Evolutionary conservation across 345 rosid genomes (phyloP).

Genomic region (Viola odorata): DNA sequence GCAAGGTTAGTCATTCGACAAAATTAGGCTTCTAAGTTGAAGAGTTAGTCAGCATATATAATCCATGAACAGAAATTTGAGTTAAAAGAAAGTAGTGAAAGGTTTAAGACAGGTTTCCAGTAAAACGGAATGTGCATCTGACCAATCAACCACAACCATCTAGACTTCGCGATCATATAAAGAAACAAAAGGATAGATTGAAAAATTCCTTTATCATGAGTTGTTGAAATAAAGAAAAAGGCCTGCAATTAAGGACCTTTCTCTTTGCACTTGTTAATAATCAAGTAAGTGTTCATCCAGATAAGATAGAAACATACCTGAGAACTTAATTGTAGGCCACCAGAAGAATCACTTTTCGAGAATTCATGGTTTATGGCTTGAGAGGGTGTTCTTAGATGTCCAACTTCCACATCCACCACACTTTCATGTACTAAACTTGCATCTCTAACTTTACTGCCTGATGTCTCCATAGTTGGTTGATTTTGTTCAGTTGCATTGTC

Average conservation of each 20-base stretch:
- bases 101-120: background rate
- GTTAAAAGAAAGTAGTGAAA: background rate
- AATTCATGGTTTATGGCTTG: constrained; percentile 30
- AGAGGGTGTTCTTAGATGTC: constrained; percentile 24
- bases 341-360: constrained; percentile 30
- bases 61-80: no score
- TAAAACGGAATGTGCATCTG: background rate
- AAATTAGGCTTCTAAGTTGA: no score
- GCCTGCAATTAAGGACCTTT: background rate
- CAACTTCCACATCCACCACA: constrained; percentile 30
- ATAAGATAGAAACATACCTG: constrained; percentile 24
- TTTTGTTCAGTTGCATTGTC: constrained; percentile 23
- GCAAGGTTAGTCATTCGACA: no score
- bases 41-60: background rate
- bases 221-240: background rate
- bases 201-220: background rate
- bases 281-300: background rate
- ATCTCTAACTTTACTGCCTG: constrained; percentile 26
- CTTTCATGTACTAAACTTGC: constrained; percentile 34
- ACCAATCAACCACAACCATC: background rate
- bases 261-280: background rate
- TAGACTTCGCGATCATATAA: no score
- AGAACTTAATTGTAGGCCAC: constrained; percentile 27
- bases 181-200: background rate
- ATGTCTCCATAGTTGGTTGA: constrained; percentile 34